Evolutionary conservation across 176 grass and related monocot species (phyloP).

Genomic region (Oryza australiensis): DNA sequence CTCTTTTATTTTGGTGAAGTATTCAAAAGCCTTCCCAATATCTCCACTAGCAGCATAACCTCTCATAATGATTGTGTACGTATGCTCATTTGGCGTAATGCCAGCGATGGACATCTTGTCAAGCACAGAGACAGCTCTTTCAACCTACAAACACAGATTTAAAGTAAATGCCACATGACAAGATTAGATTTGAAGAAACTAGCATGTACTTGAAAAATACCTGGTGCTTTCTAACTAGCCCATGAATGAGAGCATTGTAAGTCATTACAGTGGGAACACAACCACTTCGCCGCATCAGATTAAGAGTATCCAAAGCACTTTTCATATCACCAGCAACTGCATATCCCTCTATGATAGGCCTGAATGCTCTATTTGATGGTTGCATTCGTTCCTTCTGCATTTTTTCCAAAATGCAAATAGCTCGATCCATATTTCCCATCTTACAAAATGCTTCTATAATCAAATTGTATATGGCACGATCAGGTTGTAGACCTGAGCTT

Average conservation of each 20-base stretch:
- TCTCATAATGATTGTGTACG: constrained; percentile 92
- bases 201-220: constrained; percentile 44
- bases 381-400: constrained; percentile 81
- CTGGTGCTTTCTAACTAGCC: constrained; percentile 80
- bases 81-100: constrained; percentile 71
- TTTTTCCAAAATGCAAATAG: constrained; percentile 80
- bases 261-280: constrained; percentile 80
- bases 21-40: constrained; percentile 85
- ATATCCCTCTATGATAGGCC: constrained; percentile 94
- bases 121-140: constrained; percentile 78
- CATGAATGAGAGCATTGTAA: constrained; percentile 96
- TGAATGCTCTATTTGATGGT: constrained; percentile 86
- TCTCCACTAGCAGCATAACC: constrained; percentile 84
- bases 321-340: constrained; percentile 81
- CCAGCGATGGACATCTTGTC: constrained; percentile 75
- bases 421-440: constrained; percentile 91
- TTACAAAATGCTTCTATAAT: constrained; percentile 97
- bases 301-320: constrained; percentile 75
- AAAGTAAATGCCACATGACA: constrained; percentile 3
- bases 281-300: constrained; percentile 76
- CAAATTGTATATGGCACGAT: constrained; percentile 89
- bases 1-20: constrained; percentile 94
- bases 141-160: constrained; percentile 57
- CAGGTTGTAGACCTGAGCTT: constrained; percentile 74
- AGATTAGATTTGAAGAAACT: constrained; percentile 11